phyloP scores from a whole-genome alignment of 2,329 filamentous ascomycete genomes.

The Aspergillus bombycis region DNA sequence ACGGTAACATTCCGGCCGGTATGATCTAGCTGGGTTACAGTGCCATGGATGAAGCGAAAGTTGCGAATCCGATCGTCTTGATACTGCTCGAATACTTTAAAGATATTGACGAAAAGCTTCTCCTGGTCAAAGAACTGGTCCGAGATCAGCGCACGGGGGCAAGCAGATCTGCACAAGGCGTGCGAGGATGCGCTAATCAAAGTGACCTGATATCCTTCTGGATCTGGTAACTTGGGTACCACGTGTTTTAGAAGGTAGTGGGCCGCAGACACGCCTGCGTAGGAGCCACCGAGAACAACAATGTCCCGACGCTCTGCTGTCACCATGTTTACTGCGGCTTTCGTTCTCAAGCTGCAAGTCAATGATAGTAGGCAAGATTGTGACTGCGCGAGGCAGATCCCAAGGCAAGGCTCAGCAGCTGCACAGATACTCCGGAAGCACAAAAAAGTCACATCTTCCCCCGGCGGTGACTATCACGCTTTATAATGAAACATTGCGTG shows the following conservation, averaged over 20 bases:
- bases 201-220: slow-evolving; percentile 44
- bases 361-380: neutral
- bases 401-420: neutral
- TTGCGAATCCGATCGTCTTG: slow-evolving; percentile 39
- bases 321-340: neutral
- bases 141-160: slow-evolving; percentile 53
- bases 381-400: neutral
- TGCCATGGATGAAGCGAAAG: slow-evolving; percentile 51
- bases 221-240: slow-evolving; percentile 46
- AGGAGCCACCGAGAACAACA: slow-evolving; percentile 59
- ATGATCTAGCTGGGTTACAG: slow-evolving; percentile 28
- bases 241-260: slow-evolving; percentile 60
- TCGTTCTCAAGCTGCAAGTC: neutral
- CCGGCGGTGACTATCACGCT: neutral
- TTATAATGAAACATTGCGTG: neutral
- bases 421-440: neutral
- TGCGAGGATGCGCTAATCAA: slow-evolving; percentile 49
- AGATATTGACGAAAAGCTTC: slow-evolving; percentile 51
- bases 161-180: slow-evolving; percentile 48
- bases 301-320: slow-evolving; percentile 38
- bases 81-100: slow-evolving; percentile 46
- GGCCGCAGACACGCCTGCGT: slow-evolving; percentile 54
- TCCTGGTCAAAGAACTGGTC: slow-evolving; percentile 48
- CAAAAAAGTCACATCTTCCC: neutral
- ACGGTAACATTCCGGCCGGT: slow-evolving; percentile 36